Base-by-base conservation (phyloP, 805 yeast species). In the Metschnikowia orientalis region DNA sequence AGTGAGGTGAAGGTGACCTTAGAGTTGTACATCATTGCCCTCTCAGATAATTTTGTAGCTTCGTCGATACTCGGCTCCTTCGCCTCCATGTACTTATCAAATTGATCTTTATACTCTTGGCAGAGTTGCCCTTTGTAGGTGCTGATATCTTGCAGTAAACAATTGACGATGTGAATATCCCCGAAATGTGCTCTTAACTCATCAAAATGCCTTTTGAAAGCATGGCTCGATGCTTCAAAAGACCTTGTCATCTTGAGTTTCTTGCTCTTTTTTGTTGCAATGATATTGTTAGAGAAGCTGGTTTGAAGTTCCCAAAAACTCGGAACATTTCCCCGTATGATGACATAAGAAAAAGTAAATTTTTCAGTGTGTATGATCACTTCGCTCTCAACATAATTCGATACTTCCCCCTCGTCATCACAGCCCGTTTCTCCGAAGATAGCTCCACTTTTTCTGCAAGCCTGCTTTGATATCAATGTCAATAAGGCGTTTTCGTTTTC, bases 401-500 rank as follows among this genome's bases (percentile, higher is more conserved):
- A 61, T 9, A 63, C 75, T 14, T 64, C 61, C 1, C 79, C 77
- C 24, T 70, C 69, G 40, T 75, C 80, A 47, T 75, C 81, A 45
- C 73, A 62, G 20, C 81, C 76, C 60, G 71, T 70, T 18, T 74
- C 74, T 1, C 81, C 81, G 48, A 73, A 74, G 12, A 74, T 51
- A 0, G 70, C 65, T 0, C 78, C 78, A 22, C 54, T 54, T 40
- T 69, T 70, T 18, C 50, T 48, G 37, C 77, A 70, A 18, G 69
- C 61, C 41, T 75, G 80, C 43, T 71, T 73, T 3, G 77, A 64
- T 8, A 75, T 69, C 8, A 75, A 57, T 0, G 79, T 71, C 22
- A 75, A 40, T 31, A 70, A 46, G 0, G 66, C 67, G 18, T 59
- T 64, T 18, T 54, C 57, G 16, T 56, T 53, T n/a, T 50, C 51